These are phyloP conservation scores for Camptophora hylomeconis DNA, from an alignment of 2,329 filamentous ascomycete species.

Conservation along the genomic window DNA sequence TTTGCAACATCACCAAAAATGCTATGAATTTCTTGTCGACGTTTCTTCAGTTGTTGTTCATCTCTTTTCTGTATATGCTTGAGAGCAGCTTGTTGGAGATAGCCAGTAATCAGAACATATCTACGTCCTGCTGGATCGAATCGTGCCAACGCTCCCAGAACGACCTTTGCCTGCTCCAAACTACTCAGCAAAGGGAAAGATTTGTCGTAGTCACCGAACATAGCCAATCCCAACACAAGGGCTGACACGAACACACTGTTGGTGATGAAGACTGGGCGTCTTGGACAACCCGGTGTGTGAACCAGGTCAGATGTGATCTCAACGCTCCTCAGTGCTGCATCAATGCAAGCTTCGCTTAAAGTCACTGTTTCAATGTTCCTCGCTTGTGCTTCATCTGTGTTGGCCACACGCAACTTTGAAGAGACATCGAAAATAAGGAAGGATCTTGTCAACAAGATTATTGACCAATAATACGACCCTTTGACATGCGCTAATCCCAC, in stretches of 20 bases:
- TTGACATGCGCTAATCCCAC: conserved; percentile 38
- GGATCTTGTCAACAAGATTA: conserved; percentile 40
- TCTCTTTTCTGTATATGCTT: conserved; percentile 26
- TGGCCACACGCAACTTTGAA: conserved; percentile 9
- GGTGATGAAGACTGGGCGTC: conserved; percentile 15
- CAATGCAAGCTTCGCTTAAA: conserved; percentile 29
- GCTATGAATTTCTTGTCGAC: conserved; percentile 28
- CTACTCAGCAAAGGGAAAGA: conserved; percentile 18
- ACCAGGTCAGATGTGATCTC: conserved; percentile 17
- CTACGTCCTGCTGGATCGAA: conserved; percentile 15
- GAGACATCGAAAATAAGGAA: conserved; percentile 40
- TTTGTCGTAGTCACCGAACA: conserved; percentile 18
- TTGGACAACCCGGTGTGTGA: conserved; percentile 14
- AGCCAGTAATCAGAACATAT: conserved; percentile 24
- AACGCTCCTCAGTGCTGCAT: conserved; percentile 26
- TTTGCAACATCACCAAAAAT: conserved; percentile 25
- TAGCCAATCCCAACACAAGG: conserved; percentile 17
- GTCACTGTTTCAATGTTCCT: conserved; percentile 14
- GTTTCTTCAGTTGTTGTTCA: conserved; percentile 26
- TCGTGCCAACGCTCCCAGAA: conserved; percentile 14
- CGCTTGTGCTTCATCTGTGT: not conserved
- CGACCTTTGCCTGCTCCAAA: conserved; percentile 15
- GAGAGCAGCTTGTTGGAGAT: conserved; percentile 26
- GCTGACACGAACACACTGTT: conserved; percentile 16
- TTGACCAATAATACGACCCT: conserved; percentile 40